Base-by-base conservation (phyloP, 768 basidiomycete species). In the Amylocystis lapponica region DNA sequence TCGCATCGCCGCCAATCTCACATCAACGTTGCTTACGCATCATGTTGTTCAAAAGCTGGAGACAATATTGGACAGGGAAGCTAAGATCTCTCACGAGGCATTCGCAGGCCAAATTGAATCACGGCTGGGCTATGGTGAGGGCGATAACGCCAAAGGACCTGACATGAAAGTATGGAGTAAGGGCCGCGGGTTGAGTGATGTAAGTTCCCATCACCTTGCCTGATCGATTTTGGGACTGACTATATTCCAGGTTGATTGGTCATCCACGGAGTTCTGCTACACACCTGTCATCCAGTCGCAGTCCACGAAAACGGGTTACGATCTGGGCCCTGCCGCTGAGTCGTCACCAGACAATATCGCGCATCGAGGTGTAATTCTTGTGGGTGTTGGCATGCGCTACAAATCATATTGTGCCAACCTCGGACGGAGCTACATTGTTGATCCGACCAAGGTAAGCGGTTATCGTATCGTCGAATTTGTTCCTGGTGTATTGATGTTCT, bases 271-370 rank as follows among this genome's bases (percentile, higher is more conserved):
- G 63, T 95, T 94, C 65, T 87, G 88, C 53, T 97, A 95, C 63
- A 79, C 88, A 2, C 93, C 95, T 2, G 94, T 97, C 61, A 89
- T 98, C 58, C 95, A 97, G 53, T 97, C 94, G 5, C 85, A 84
- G 31, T 86, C 89, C 7, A 85, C 85, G 27, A 77, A 73, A 47
- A 71, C 76, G 9, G 87, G 89, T 6, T 98, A 95, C 61, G 95
- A 98, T 61, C 70, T 98, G 36, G 80, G 83, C 46, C 83, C 85
- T 30, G 86, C 84, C 1, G 91, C 90, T 0, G 83, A 91, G 60
- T 92, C 94, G 5, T 83, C 89, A 17, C 69, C 77, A 21, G 87
- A 95, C 55, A 73, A 75, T 46, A 85, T 97, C 51, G 81, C 87
- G 37, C 78, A 87, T 66, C 83, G 86, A 55, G 94, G 94, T 16